A percentile compares a stretch with the other conserved stretches of the same genome.
Conservation (phyloP, 192 early-diverging fungal genomes). For the Linnemannia schmuckeri region DNA sequence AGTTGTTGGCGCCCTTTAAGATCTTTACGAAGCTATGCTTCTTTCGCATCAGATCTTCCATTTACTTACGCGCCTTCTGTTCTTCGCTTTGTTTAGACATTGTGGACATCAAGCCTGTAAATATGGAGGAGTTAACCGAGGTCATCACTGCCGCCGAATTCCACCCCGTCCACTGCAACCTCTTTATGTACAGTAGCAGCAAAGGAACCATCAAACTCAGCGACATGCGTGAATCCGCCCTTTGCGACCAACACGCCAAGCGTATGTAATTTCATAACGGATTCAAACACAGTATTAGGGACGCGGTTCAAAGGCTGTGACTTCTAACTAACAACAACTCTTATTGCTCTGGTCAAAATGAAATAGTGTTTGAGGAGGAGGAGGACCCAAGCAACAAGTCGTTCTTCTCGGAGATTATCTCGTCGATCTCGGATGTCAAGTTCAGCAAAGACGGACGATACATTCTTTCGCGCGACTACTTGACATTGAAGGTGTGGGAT, state of each 20-base stretch:
- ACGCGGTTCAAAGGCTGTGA: not conserved
- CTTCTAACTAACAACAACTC: not conserved
- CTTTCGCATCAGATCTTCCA: not conserved
- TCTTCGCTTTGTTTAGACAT: conserved; percentile 74
- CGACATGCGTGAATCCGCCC: conserved; percentile 94
- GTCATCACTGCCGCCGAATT: conserved; percentile 99
- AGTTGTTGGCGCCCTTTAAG: not conserved
- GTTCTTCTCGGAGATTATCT: conserved; percentile 99
- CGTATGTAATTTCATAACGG: conserved; percentile 57
- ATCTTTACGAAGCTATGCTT: not conserved
- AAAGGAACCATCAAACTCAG: conserved; percentile 99
- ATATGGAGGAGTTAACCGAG: conserved; percentile 99
- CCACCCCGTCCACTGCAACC: conserved; percentile 94
- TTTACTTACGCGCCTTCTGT: not conserved
- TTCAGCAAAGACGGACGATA: conserved; percentile 97
- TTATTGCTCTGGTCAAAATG: not conserved
- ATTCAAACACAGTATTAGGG: not conserved
- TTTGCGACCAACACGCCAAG: conserved; percentile 96
- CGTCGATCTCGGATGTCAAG: conserved; percentile 96
- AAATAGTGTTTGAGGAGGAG: conserved; percentile 89
- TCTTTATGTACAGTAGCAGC: conserved; percentile 98
- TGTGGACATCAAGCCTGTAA: conserved; percentile 99
- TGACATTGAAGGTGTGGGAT: conserved; percentile 99
- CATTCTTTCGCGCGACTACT: conserved; percentile 96
- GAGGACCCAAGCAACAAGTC: conserved; percentile 96